Evolutionary conservation across 805 yeast species (phyloP), one percentile per base, ranked within the genome.

Genomic region (Wickerhamiella qilinensis): DNA sequence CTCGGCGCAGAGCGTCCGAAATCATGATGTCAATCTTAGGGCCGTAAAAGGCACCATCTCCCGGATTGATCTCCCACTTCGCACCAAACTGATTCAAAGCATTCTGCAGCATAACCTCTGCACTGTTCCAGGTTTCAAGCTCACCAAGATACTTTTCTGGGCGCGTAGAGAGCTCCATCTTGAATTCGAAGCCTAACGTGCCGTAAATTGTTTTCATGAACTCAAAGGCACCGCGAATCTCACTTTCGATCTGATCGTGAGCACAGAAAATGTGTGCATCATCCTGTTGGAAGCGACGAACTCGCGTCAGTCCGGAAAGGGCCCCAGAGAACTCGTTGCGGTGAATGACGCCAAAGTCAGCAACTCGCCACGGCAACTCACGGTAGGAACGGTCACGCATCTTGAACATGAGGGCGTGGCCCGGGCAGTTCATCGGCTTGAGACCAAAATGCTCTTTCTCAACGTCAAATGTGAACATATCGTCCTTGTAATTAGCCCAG

Each of bases 181-280:
- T 67, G 53, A 75, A 82, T 12, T 60, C 55, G 37, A 81, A 66
- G 0, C 78, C 80, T 51, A 86, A 79, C 16, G 72, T 69, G 0
- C 63, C 61, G 54, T 91, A 91, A 27, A 86, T 75, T 44, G 77
- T 68, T 50, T 77, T 78, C 38, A 91, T 71, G 51, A 91, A 63
- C 49, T 73, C 67, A 41, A 91, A 64, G 11, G 91, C 80, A 39
- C 73, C 69, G 8, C 65, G 51, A 36, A 91, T 85, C 53, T 91
- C 98, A 22, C 56, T 49, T 36, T 68, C 70, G 35, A 91, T 76
- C 59, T 91, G 98, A 5, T 69, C 73, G 27, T 69, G 65, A 2
- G 77, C 72, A 54, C 98, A 91, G 56, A 91, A 91, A 20, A 91
- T 86, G 51, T 91, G 98, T 6, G 96, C 97, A 56, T 91, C 98